phyloP scores from a whole-genome alignment of 768 basidiomycete genomes.

The Chalciporus sphaerocephalus region DNA sequence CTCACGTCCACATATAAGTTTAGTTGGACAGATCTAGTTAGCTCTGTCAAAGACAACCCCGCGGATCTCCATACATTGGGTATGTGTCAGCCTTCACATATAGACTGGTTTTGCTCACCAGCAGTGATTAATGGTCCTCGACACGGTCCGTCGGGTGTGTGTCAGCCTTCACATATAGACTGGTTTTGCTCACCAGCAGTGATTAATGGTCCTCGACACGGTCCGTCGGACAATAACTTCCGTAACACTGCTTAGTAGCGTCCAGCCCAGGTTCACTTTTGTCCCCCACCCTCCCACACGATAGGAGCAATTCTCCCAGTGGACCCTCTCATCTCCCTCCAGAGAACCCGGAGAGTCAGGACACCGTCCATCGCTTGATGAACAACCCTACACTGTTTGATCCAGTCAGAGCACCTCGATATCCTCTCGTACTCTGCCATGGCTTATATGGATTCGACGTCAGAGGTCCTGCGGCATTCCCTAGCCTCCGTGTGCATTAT shows the following conservation, averaged over 20 bases:
- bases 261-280: background rate
- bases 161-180: background rate
- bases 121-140: background rate
- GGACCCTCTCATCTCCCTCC: conserved; percentile 15
- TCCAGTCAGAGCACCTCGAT: conserved; percentile 73
- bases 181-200: no score
- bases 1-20: conserved; percentile 8
- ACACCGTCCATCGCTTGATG: conserved; percentile 67
- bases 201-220: background rate
- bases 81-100: background rate
- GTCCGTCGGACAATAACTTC: no score
- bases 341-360: conserved; percentile 28
- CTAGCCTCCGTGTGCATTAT: conserved; percentile 84
- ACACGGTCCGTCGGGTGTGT: background rate
- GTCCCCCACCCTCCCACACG: conserved; percentile 10
- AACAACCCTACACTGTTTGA: conserved; percentile 74
- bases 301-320: conserved; percentile 1
- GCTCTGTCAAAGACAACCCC: background rate
- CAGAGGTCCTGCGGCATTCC: conserved; percentile 76
- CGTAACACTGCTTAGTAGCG: background rate
- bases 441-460: conserved; percentile 96
- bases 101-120: no score
- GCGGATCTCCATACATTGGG: background rate
- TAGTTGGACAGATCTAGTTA: background rate
- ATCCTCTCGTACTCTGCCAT: conserved; percentile 94